Conservation (phyloP, 108 stramenopile genomes). For the Fistulifera pelliculosa region DNA sequence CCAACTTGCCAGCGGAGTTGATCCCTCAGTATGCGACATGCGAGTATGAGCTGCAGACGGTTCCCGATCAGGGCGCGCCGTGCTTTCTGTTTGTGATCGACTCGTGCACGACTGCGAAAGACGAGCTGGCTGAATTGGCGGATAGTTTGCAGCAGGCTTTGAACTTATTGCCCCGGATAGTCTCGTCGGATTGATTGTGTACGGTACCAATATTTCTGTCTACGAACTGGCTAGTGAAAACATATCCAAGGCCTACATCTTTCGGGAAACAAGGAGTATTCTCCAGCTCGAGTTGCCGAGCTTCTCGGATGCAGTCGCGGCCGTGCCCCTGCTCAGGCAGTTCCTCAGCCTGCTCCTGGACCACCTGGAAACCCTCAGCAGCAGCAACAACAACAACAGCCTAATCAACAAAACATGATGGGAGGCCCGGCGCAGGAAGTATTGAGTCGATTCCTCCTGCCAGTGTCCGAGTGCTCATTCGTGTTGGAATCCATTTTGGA, state of each 20-base stretch:
- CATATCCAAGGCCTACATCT: constrained; percentile 86
- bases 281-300: constrained; percentile 75
- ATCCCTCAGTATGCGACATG: constrained; percentile 97
- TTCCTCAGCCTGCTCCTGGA: too few relatives aligned
- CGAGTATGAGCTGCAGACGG: constrained; percentile 93
- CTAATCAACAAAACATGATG: constrained; percentile 15
- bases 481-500: constrained; percentile 92
- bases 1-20: constrained; percentile 96
- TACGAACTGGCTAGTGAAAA: constrained; percentile 94
- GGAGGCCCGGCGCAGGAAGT: constrained; percentile 58
- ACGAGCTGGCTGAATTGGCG: constrained; percentile 91
- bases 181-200: constrained; percentile 95
- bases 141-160: constrained; percentile 90
- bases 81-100: constrained; percentile 96
- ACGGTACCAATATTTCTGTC: constrained; percentile 95
- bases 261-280: constrained; percentile 91
- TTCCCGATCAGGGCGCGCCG: constrained; percentile 83
- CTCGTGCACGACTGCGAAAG: constrained; percentile 68
- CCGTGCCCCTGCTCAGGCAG: not conserved
- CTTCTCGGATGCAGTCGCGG: constrained; percentile 56
- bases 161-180: constrained; percentile 93
- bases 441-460: constrained; percentile 83
- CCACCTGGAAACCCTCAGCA: constrained; percentile 18
- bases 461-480: constrained; percentile 89
- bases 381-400: constrained; percentile 27